Evolutionary conservation across 805 yeast genomes (phyloP).

Genomic region (Teunomyces barrocoloradensis): DNA sequence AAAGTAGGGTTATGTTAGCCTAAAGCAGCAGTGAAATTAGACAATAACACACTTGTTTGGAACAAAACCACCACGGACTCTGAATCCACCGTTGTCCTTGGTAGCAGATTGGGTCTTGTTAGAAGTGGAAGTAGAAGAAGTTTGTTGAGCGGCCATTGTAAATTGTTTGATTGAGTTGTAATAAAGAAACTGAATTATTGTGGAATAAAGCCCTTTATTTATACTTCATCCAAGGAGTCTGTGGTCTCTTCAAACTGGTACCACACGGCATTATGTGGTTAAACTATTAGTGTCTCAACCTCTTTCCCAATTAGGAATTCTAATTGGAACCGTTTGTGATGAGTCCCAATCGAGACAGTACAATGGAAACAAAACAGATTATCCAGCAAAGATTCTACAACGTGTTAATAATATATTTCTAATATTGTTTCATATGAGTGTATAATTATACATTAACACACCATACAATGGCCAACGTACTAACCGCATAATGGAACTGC

Average conservation of each 20-base stretch:
- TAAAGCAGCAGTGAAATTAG: not conserved
- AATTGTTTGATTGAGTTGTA: not conserved
- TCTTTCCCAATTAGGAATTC: not conserved
- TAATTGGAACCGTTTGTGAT: not conserved
- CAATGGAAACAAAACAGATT: not conserved
- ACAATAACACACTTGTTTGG: conserved; percentile 4
- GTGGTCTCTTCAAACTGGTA: too few relatives aligned
- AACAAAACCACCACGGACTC: not conserved
- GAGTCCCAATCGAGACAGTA: not conserved
- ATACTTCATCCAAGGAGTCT: not conserved
- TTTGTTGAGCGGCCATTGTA: conserved; percentile 3
- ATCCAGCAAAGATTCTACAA: too few relatives aligned
- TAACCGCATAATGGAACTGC: too few relatives aligned
- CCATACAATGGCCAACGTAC: conserved; percentile 37
- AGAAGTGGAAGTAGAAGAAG: conserved; percentile 5
- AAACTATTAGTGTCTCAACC: too few relatives aligned
- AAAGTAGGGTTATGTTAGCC: not conserved
- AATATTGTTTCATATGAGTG: not conserved
- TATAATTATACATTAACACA: conserved; percentile 17
- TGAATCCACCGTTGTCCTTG: conserved; percentile 3
- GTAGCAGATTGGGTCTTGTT: conserved; percentile 5
- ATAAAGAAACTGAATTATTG: not conserved
- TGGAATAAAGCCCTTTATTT: not conserved
- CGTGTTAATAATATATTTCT: too few relatives aligned
- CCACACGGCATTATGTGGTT: too few relatives aligned